Conservation (phyloP, 768 basidiomycete genomes). For the Mycena venus region DNA sequence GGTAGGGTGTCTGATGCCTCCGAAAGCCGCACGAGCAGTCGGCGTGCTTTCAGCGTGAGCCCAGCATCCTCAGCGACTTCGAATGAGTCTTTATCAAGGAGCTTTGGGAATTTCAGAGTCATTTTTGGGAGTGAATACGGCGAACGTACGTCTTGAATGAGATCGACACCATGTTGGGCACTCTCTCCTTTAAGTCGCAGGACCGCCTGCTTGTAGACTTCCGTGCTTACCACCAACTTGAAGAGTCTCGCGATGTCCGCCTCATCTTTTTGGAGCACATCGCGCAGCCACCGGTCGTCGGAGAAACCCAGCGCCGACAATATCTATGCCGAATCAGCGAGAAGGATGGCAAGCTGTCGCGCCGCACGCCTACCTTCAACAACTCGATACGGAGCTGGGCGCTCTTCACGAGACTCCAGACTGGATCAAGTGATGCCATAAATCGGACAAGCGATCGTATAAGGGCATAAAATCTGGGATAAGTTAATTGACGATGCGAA, state of each 20-base stretch:
- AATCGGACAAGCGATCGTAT: slow-evolving; percentile 27
- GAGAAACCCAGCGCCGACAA: slow-evolving; percentile 26
- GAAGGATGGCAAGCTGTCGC: no score
- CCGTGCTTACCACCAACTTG: slow-evolving; percentile 5
- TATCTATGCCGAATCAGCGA: no score
- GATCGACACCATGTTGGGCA: slow-evolving; percentile 35
- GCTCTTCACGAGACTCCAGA: slow-evolving; percentile 37
- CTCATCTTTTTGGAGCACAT: slow-evolving; percentile 36
- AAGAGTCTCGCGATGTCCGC: slow-evolving; percentile 27
- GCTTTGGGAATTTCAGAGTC: slow-evolving; percentile 9
- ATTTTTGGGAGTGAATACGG: neutral
- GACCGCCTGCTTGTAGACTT: slow-evolving; percentile 25
- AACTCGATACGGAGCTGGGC: slow-evolving; percentile 32
- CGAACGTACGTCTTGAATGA: slow-evolving; percentile 33
- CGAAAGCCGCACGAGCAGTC: slow-evolving; percentile 39
- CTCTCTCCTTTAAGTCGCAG: slow-evolving; percentile 30
- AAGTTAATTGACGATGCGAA: neutral
- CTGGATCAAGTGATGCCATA: slow-evolving; percentile 34
- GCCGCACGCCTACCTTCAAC: no score
- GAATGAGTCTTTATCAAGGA: slow-evolving; percentile 32
- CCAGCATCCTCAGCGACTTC: slow-evolving; percentile 8
- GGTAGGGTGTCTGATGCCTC: slow-evolving; percentile 40
- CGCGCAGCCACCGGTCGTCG: slow-evolving; percentile 28
- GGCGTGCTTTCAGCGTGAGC: slow-evolving; percentile 37
- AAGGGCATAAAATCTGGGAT: slow-evolving; percentile 12